Evolutionary conservation across 106 monocot species (phyloP).

Genomic region (Apostasia ramifera): DNA sequence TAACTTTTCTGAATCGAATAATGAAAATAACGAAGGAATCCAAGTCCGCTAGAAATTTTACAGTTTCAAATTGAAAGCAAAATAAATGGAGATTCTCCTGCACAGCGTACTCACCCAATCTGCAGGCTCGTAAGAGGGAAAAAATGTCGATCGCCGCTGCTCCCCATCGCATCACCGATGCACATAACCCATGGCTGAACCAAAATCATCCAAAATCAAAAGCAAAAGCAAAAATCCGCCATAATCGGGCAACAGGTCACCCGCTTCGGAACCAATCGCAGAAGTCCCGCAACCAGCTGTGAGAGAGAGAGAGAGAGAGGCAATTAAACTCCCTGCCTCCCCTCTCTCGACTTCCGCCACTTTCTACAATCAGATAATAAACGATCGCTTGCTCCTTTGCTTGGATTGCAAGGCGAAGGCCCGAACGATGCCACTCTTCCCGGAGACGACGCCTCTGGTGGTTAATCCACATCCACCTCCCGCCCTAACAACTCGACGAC

Average conservation of each 20-base stretch:
- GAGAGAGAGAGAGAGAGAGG: neutral
- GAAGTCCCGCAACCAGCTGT: neutral
- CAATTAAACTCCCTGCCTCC: neutral
- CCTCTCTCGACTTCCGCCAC: neutral
- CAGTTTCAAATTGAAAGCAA: neutral
- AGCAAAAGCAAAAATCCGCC: neutral
- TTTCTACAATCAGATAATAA: neutral
- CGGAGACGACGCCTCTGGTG: neutral
- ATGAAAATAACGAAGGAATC: no score
- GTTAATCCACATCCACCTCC: neutral
- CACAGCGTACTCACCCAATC: conserved; percentile 49
- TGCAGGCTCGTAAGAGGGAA: conserved; percentile 83
- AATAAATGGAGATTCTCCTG: neutral
- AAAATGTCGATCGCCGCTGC: conserved; percentile 31
- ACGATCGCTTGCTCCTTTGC: neutral
- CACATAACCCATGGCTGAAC: neutral
- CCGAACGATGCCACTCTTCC: neutral
- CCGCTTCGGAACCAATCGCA: neutral
- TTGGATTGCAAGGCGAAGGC: conserved; percentile 1
- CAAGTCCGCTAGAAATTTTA: no score
- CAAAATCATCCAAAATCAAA: neutral
- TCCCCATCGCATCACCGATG: conserved; percentile 13
- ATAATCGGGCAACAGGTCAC: neutral
- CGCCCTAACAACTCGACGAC: neutral
- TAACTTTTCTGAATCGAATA: no score